Evolutionary conservation across 768 basidiomycete species (phyloP).

Genomic region (Xerocomellus dryophilus): DNA sequence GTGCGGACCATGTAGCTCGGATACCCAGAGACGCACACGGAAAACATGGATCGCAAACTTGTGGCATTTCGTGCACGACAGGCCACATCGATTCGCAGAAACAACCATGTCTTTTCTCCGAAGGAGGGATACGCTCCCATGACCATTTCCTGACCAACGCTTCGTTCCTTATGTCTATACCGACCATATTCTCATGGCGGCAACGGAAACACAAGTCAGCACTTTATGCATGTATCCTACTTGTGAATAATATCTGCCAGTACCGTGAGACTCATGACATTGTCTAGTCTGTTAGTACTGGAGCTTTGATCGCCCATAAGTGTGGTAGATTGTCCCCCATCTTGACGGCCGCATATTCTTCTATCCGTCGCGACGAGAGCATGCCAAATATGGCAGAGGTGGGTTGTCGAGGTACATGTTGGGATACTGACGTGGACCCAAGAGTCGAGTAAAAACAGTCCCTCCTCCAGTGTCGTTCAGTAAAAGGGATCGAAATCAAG

Average conservation of each 20-base stretch:
- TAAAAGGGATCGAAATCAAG: neutral
- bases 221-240: neutral
- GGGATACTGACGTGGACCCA: neutral
- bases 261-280: conserved; percentile 50
- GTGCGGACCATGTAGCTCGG: neutral
- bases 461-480: neutral
- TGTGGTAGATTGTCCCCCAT: conserved; percentile 30
- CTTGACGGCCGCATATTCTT: no score
- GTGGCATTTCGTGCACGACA: conserved; percentile 13
- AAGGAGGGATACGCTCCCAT: conserved; percentile 7
- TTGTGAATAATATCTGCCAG: conserved; percentile 40
- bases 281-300: conserved; percentile 40
- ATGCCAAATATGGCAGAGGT: no score
- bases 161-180: neutral
- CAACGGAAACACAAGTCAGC: neutral
- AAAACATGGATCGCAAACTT: conserved; percentile 16
- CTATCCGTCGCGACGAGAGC: no score
- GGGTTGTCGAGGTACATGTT: no score
- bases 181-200: neutral
- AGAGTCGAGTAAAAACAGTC: neutral
- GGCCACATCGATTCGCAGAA: conserved; percentile 1
- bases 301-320: conserved; percentile 38
- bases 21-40: neutral
- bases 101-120: conserved; percentile 15
- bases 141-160: neutral